Evolutionary conservation across 129 eudicot species (phyloP).

Genomic region (Oenanthe sinensis): DNA sequence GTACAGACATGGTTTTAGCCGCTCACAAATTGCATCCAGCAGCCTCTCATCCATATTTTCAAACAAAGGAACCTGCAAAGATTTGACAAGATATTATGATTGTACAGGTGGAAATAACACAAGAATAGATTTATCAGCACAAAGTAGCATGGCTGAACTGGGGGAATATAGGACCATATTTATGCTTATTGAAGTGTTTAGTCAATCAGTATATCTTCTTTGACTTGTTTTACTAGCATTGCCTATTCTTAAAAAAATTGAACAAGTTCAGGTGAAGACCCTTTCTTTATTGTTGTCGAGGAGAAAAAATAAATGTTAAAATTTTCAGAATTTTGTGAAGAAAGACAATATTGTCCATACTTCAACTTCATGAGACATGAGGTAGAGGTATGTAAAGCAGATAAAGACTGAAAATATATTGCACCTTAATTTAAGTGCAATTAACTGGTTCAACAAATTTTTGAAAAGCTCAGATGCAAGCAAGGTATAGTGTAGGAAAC

Average conservation of each 20-base stretch:
- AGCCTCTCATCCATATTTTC: constrained; percentile 63
- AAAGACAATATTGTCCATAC: neutral
- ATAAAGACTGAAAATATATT: neutral
- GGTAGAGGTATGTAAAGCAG: neutral
- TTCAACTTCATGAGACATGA: neutral
- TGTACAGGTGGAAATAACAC: neutral
- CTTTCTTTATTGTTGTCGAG: neutral
- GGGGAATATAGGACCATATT: neutral
- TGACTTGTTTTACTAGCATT: neutral
- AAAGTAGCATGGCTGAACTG: neutral
- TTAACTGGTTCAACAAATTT: neutral
- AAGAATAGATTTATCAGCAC: neutral
- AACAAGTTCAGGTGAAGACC: neutral
- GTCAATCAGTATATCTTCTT: neutral
- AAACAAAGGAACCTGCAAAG: constrained; percentile 44
- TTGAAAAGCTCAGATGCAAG: neutral
- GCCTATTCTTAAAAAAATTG: neutral
- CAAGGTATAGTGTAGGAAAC: neutral
- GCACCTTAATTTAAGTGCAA: neutral
- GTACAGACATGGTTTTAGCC: constrained; percentile 49
- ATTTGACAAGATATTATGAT: neutral
- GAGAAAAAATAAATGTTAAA: neutral
- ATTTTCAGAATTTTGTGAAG: neutral
- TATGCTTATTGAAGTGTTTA: neutral
- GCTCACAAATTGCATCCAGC: constrained; percentile 59